Conservation (phyloP, 2,329 filamentous ascomycete species). For the Trichoderma aggressivum region DNA sequence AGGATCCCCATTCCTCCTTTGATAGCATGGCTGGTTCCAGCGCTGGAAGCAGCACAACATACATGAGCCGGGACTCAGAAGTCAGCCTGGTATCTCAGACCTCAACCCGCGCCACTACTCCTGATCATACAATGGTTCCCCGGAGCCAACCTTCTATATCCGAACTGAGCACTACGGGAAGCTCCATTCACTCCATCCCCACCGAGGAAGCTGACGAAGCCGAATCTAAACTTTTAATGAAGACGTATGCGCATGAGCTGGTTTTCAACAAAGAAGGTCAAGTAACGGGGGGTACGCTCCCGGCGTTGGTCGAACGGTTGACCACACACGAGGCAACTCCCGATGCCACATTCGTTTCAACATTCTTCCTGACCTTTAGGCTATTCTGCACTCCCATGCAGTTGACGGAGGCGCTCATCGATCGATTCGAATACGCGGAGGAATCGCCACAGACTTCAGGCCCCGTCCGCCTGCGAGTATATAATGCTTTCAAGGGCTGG, state of each 20-base stretch:
- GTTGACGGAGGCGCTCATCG: slow-evolving; percentile 78
- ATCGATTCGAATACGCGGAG: slow-evolving; percentile 87
- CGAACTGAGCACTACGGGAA: slow-evolving; percentile 65
- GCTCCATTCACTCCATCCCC: slow-evolving; percentile 59
- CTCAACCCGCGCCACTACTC: slow-evolving; percentile 85
- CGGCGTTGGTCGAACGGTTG: slow-evolving; percentile 88
- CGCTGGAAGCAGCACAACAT: slow-evolving; percentile 74
- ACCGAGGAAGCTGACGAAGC: slow-evolving; percentile 75
- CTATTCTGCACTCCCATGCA: slow-evolving; percentile 80
- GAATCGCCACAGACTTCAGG: slow-evolving; percentile 70
- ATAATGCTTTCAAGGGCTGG: slow-evolving; percentile 97
- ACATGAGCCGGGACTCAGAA: slow-evolving; percentile 76
- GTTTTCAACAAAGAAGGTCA: slow-evolving; percentile 93
- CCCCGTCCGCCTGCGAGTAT: slow-evolving; percentile 84
- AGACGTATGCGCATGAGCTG: slow-evolving; percentile 86
- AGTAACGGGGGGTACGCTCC: slow-evolving; percentile 86
- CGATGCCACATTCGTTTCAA: slow-evolving; percentile 85
- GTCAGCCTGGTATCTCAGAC: slow-evolving; percentile 74
- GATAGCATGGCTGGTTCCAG: slow-evolving; percentile 74
- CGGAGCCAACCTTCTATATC: slow-evolving; percentile 61
- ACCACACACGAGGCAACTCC: slow-evolving; percentile 92
- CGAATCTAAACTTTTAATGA: slow-evolving; percentile 82
- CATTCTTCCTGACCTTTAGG: slow-evolving; percentile 94
- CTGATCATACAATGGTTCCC: slow-evolving; percentile 59
- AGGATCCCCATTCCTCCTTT: slow-evolving; percentile 54